phyloP scores from a whole-genome alignment of 495 filamentous ascomycete genomes.

The Tuber borchii region DNA sequence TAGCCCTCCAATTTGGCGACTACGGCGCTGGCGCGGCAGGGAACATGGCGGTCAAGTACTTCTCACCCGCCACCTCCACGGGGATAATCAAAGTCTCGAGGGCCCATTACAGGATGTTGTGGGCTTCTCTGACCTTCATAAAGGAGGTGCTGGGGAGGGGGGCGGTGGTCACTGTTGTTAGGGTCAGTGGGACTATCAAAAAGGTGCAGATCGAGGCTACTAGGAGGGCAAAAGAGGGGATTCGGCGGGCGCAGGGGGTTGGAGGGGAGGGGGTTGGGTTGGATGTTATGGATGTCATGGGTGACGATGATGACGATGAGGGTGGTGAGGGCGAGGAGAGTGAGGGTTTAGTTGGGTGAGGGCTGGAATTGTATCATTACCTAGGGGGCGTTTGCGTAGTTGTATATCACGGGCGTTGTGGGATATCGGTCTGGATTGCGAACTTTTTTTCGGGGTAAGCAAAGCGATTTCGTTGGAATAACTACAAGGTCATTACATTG shows the following conservation, averaged over 20 bases:
- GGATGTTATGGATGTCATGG: constrained; percentile 45
- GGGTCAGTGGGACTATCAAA: constrained; percentile 87
- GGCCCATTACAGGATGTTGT: constrained; percentile 73
- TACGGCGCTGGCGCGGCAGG: constrained; percentile 69
- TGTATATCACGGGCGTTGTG: neutral
- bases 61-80: constrained; percentile 85
- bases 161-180: constrained; percentile 77
- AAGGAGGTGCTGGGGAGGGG: constrained; percentile 54
- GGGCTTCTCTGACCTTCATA: constrained; percentile 82
- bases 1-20: constrained; percentile 77
- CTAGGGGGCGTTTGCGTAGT: neutral
- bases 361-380: neutral
- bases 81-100: constrained; percentile 78
- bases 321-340: neutral
- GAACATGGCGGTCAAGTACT: constrained; percentile 77
- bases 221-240: constrained; percentile 61
- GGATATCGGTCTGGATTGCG: neutral
- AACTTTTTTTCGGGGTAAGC: neutral
- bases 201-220: constrained; percentile 88
- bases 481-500: neutral
- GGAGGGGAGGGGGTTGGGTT: constrained; percentile 43
- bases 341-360: neutral
- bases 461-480: neutral
- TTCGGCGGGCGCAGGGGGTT: constrained; percentile 53
- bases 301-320: constrained; percentile 47